Conservation (phyloP, 2,329 filamentous ascomycete species). For the Ploettnerulaceae sp. region DNA sequence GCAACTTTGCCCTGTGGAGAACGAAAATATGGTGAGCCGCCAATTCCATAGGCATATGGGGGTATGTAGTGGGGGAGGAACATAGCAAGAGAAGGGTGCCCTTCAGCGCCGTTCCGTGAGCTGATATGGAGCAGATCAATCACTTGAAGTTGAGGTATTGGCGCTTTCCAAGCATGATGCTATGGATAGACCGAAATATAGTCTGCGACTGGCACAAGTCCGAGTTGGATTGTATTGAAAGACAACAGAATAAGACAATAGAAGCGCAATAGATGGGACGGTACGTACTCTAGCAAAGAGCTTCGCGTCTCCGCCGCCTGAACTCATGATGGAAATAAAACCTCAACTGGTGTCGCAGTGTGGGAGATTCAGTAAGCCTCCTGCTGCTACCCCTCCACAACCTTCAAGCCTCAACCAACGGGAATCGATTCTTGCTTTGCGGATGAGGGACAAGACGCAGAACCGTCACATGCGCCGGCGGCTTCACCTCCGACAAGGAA, state of each 20-base stretch:
- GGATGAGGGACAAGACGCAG: constrained; percentile 24
- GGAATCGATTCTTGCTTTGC: constrained; percentile 21
- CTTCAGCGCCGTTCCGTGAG: constrained; percentile 1
- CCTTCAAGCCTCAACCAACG: constrained; percentile 26
- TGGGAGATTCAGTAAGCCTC: constrained; percentile 13
- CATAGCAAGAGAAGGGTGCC: constrained; percentile 21
- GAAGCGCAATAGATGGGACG: constrained; percentile 22
- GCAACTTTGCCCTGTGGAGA: constrained; percentile 91
- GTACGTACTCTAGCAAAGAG: constrained; percentile 90
- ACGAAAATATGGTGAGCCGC: constrained; percentile 32
- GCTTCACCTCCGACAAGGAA: constrained; percentile 23
- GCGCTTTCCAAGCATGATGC: neutral
- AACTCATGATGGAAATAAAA: constrained; percentile 31
- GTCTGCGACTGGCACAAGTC: neutral
- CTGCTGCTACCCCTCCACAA: constrained; percentile 29
- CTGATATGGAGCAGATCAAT: constrained; percentile 3
- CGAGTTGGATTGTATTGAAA: neutral
- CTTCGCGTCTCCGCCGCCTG: constrained; percentile 89
- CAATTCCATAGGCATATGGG: constrained; percentile 22
- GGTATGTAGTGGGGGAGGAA: constrained; percentile 33
- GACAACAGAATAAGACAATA: neutral
- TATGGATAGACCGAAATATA: neutral
- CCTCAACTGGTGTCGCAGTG: constrained; percentile 8
- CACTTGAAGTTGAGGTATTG: constrained; percentile 1
- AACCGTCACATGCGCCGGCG: constrained; percentile 24